Conservation (phyloP, 2,329 filamentous ascomycete species). For the Alternaria ventricosa region DNA sequence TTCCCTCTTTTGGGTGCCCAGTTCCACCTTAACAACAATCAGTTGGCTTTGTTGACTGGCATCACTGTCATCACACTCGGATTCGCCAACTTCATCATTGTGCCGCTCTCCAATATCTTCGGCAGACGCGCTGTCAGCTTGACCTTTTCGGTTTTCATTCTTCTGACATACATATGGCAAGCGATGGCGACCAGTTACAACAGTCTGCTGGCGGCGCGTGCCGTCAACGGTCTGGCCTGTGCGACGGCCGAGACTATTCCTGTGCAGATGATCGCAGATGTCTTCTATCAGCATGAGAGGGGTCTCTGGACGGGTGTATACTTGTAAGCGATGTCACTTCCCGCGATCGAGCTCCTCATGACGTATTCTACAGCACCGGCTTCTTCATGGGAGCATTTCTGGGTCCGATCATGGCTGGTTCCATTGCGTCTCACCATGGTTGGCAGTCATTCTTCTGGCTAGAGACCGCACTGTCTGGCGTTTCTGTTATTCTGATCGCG, state of each 20-base stretch:
- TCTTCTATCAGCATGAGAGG: slow-evolving; percentile 55
- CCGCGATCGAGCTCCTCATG: background rate
- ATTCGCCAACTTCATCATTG: slow-evolving; percentile 54
- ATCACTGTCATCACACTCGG: slow-evolving; percentile 55
- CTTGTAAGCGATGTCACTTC: slow-evolving; percentile 32
- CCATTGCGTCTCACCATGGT: slow-evolving; percentile 51
- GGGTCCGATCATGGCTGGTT: slow-evolving; percentile 53
- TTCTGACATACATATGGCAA: slow-evolving; percentile 54
- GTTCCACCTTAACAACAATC: slow-evolving; percentile 51
- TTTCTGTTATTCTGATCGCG: slow-evolving; percentile 50
- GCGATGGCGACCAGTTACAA: slow-evolving; percentile 52
- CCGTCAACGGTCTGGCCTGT: slow-evolving; percentile 52
- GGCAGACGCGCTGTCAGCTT: slow-evolving; percentile 51
- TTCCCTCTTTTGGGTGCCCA: slow-evolving; percentile 52
- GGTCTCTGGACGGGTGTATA: slow-evolving; percentile 50
- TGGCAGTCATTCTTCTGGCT: slow-evolving; percentile 59
- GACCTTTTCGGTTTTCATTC: slow-evolving; percentile 49
- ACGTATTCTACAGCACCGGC: slow-evolving; percentile 38
- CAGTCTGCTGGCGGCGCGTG: slow-evolving; percentile 53
- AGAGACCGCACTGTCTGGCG: slow-evolving; percentile 48
- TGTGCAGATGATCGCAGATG: slow-evolving; percentile 54
- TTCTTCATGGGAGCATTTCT: slow-evolving; percentile 54
- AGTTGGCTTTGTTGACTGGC: slow-evolving; percentile 51
- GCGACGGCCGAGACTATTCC: slow-evolving; percentile 54
- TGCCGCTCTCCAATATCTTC: slow-evolving; percentile 54